Evolutionary conservation across 2,329 filamentous ascomycete species (phyloP).

Genomic region (Fonsecaea pedrosoi): DNA sequence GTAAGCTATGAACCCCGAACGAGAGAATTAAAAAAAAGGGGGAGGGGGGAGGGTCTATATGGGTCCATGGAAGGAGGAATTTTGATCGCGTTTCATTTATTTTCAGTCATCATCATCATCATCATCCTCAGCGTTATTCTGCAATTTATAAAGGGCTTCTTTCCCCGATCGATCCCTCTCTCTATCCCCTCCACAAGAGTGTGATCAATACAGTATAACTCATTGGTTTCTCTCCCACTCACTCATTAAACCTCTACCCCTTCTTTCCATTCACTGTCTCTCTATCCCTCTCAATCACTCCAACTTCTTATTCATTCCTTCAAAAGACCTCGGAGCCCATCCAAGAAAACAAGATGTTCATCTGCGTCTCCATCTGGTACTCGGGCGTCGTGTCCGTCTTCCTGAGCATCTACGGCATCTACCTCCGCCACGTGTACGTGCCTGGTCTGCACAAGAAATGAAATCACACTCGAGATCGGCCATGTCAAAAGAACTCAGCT

Average conservation of each 20-base stretch:
- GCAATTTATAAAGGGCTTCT: too few relatives aligned
- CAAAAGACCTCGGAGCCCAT: not conserved
- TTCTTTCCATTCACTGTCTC: not conserved
- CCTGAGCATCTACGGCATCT: not conserved
- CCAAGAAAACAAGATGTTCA: not conserved
- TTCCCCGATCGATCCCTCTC: too few relatives aligned
- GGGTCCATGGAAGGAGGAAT: too few relatives aligned
- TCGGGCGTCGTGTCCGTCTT: not conserved
- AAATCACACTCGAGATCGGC: not conserved
- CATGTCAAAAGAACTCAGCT: too few relatives aligned
- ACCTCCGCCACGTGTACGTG: constrained; percentile 6
- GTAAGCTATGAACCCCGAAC: not conserved
- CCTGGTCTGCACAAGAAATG: not conserved
- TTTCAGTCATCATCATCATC: too few relatives aligned
- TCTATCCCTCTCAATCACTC: not conserved
- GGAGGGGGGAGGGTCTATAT: not conserved
- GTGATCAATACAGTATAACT: too few relatives aligned
- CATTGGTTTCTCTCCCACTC: too few relatives aligned
- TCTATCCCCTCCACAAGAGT: too few relatives aligned
- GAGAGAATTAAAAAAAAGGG: not conserved
- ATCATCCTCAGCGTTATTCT: too few relatives aligned
- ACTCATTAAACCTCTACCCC: not conserved
- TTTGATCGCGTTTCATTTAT: too few relatives aligned
- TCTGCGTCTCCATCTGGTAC: constrained; percentile 4
- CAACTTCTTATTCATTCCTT: too few relatives aligned